Conservation (phyloP, 2,329 filamentous ascomycete genomes). For the Ophiostoma triangulosporum region DNA sequence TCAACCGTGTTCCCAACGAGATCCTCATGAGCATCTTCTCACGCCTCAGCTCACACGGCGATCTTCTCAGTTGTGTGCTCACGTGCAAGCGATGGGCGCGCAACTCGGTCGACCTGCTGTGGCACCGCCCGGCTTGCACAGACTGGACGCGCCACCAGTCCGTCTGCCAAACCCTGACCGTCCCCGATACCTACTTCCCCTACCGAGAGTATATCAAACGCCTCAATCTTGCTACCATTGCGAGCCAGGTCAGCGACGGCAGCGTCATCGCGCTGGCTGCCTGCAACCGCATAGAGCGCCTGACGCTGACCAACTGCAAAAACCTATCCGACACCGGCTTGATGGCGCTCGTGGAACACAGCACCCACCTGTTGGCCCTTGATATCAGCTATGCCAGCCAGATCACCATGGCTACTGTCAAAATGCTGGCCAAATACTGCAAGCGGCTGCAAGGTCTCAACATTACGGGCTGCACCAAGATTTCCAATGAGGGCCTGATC, state of each 20-base stretch:
- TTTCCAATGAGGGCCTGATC: constrained; percentile 78
- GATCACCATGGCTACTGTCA: constrained; percentile 71
- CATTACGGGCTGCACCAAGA: constrained; percentile 69
- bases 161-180: constrained; percentile 66
- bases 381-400: constrained; percentile 79
- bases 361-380: constrained; percentile 69
- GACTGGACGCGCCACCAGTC: constrained; percentile 68
- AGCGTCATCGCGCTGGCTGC: constrained; percentile 68
- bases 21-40: constrained; percentile 87
- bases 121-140: constrained; percentile 86
- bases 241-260: constrained; percentile 68
- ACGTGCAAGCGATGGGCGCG: constrained; percentile 90
- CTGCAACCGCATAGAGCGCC: constrained; percentile 82
- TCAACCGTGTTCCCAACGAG: constrained; percentile 80
- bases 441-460: constrained; percentile 81
- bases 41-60: constrained; percentile 60
- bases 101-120: constrained; percentile 84
- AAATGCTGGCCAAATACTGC: constrained; percentile 68
- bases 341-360: constrained; percentile 64
- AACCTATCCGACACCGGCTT: constrained; percentile 75
- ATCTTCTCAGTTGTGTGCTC: constrained; percentile 79
- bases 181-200: constrained; percentile 65
- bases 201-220: constrained; percentile 87
- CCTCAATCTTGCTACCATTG: constrained; percentile 73
- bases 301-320: constrained; percentile 84